A percentile compares a stretch with the other conserved stretches of the same genome.
phyloP scores from a whole-genome alignment of 2,329 filamentous ascomycete species.

The Cadophora malorum region DNA sequence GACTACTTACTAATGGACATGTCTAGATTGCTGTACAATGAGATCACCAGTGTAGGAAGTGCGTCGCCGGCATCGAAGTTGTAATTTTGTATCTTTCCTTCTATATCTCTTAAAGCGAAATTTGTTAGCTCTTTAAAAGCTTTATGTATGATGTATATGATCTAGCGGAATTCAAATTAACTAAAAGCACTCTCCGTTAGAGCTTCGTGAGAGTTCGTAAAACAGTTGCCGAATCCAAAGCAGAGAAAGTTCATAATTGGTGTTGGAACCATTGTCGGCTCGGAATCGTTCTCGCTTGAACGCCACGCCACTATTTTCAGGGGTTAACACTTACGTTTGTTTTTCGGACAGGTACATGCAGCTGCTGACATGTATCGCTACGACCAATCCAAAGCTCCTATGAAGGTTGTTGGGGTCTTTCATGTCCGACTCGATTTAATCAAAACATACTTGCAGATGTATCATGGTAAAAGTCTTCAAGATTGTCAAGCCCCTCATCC shows the following conservation, averaged over 20 bases:
- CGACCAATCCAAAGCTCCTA: not conserved
- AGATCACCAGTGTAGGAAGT: slow-evolving; percentile 76
- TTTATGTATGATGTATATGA: slow-evolving; percentile 32
- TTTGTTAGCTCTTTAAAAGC: slow-evolving; percentile 15
- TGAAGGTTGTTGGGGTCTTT: too few relatives aligned
- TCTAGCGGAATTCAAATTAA: not conserved
- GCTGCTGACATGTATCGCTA: not conserved
- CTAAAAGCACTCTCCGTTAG: too few relatives aligned
- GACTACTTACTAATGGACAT: slow-evolving; percentile 19
- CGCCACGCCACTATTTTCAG: slow-evolving; percentile 1
- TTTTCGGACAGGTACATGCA: not conserved
- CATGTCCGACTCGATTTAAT: too few relatives aligned
- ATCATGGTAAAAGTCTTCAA: not conserved
- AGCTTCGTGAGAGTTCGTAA: too few relatives aligned
- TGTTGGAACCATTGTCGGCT: not conserved
- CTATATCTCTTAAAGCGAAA: slow-evolving; percentile 22
- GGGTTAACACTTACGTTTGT: not conserved
- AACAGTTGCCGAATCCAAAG: too few relatives aligned
- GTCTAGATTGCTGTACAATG: slow-evolving; percentile 79
- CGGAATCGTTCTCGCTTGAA: not conserved
- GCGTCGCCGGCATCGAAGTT: slow-evolving; percentile 45
- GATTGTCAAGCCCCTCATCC: not conserved
- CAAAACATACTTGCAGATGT: too few relatives aligned
- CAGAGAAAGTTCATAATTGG: not conserved
- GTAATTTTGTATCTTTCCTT: slow-evolving; percentile 24